Percentiles rank a stretch among this genome's conserved stretches.
These are phyloP conservation scores for Tillandsia leiboldiana DNA, from an alignment of 176 grass and related monocot genomes.

Conservation along the genomic window DNA sequence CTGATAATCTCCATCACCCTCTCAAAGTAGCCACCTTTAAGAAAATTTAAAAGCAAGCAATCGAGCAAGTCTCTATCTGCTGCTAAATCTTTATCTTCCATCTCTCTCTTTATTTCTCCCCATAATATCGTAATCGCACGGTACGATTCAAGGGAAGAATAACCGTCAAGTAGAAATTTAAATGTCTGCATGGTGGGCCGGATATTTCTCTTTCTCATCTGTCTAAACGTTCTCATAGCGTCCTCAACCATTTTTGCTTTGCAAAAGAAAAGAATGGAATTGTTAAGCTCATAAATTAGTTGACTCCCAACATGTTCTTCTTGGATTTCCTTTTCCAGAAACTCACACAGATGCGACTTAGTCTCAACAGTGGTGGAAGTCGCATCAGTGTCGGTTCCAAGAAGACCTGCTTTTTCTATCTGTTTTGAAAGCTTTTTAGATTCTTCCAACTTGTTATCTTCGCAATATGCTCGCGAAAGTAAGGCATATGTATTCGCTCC, in stretches of 20 bases:
- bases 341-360: slow-evolving; percentile 42
- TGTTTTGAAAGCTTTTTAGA: slow-evolving; percentile 49
- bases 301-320: slow-evolving; percentile 28
- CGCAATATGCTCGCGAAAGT: slow-evolving; percentile 59
- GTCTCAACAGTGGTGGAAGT: slow-evolving; percentile 9
- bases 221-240: slow-evolving; percentile 66
- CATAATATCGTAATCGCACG: slow-evolving; percentile 77
- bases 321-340: slow-evolving; percentile 40
- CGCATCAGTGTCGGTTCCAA: slow-evolving; percentile 24
- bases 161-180: slow-evolving; percentile 58
- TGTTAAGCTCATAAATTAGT: slow-evolving; percentile 54
- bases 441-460: slow-evolving; percentile 49
- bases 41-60: slow-evolving; percentile 59
- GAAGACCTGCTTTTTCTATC: slow-evolving; percentile 39
- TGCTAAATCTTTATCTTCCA: slow-evolving; percentile 35
- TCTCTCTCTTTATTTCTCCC: slow-evolving; percentile 77
- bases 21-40: slow-evolving; percentile 83
- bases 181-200: slow-evolving; percentile 55
- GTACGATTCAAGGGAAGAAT: slow-evolving; percentile 59
- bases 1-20: slow-evolving; percentile 67
- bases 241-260: slow-evolving; percentile 93
- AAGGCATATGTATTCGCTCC: slow-evolving; percentile 40
- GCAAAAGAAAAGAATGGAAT: slow-evolving; percentile 85
- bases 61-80: slow-evolving; percentile 65
- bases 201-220: slow-evolving; percentile 68